These are phyloP conservation scores for Phytophthora cryptogea DNA, from an alignment of 352 stramenopile species.

Conservation along the genomic window DNA sequence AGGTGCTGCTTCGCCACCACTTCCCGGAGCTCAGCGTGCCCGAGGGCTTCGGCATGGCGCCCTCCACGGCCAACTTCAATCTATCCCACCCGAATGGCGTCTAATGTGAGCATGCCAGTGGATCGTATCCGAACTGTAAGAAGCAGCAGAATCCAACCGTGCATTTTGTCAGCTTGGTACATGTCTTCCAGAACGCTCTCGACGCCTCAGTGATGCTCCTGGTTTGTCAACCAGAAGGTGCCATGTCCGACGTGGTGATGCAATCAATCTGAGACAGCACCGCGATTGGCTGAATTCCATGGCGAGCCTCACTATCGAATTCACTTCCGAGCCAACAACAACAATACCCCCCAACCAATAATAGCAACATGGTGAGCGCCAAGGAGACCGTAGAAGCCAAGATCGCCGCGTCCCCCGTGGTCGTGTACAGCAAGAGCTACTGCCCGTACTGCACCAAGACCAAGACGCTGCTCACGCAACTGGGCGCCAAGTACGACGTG, in stretches of 20 bases:
- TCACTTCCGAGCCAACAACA: slow-evolving; percentile 10
- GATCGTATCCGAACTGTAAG: not conserved
- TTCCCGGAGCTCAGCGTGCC: slow-evolving; percentile 59
- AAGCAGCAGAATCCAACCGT: not conserved
- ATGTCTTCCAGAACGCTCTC: not conserved
- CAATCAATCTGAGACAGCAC: not conserved
- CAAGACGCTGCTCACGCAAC: slow-evolving; percentile 62
- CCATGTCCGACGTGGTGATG: slow-evolving; percentile 2
- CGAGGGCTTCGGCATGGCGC: slow-evolving; percentile 68
- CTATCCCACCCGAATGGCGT: slow-evolving; percentile 13
- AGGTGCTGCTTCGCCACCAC: slow-evolving; percentile 70
- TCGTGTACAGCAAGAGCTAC: slow-evolving; percentile 95
- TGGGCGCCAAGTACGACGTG: slow-evolving; percentile 57
- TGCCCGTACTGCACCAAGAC: slow-evolving; percentile 94
- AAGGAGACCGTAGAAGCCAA: slow-evolving; percentile 72
- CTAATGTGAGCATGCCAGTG: not conserved
- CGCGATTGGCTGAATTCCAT: slow-evolving; percentile 12
- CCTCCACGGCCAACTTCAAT: slow-evolving; percentile 72
- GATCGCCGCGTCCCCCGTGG: slow-evolving; percentile 54
- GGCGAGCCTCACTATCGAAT: slow-evolving; percentile 18
- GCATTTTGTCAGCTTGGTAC: not conserved
- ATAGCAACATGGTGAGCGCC: slow-evolving; percentile 51
- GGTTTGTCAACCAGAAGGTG: not conserved
- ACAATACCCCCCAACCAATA: slow-evolving; percentile 1
- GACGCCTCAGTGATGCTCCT: not conserved